Conservation (phyloP, 2,329 filamentous ascomycete species). For the Xylariaceae sp. region DNA sequence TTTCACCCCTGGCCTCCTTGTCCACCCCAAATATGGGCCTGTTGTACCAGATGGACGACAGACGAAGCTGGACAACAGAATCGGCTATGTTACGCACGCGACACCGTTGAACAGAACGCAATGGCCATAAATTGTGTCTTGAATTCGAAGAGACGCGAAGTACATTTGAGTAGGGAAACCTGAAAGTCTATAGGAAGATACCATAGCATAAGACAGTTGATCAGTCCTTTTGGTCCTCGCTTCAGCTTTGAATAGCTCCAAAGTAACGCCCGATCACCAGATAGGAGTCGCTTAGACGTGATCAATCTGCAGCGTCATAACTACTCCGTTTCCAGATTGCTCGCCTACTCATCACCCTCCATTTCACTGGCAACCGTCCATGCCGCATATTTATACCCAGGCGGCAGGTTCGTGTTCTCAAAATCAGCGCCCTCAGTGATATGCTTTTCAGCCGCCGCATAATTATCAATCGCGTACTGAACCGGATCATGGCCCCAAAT, state of each 20-base stretch:
- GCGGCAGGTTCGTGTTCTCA: constrained; percentile 25
- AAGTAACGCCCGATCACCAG: no score
- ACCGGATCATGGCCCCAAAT: constrained; percentile 26
- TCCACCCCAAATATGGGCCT: constrained; percentile 22
- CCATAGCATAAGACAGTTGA: no score
- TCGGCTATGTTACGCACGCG: constrained; percentile 18
- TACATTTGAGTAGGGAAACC: background rate
- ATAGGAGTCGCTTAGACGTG: no score
- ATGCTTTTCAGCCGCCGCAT: constrained; percentile 15
- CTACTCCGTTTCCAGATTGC: no score
- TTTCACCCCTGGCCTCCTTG: constrained; percentile 19
- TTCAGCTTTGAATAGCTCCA: no score
- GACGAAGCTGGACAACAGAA: constrained; percentile 17
- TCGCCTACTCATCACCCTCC: background rate
- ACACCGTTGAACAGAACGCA: constrained; percentile 13
- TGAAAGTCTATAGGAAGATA: no score
- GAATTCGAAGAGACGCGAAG: background rate
- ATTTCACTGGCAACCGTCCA: constrained; percentile 18
- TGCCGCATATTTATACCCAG: constrained; percentile 17
- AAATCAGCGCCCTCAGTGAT: constrained; percentile 17
- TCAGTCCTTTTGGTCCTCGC: no score
- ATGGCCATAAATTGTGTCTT: constrained; percentile 9
- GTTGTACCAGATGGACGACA: constrained; percentile 18
- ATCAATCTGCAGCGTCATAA: no score
- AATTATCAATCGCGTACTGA: constrained; percentile 25